phyloP scores from a whole-genome alignment of 73 alveolate species.

The Tetrahymena elliotti region DNA sequence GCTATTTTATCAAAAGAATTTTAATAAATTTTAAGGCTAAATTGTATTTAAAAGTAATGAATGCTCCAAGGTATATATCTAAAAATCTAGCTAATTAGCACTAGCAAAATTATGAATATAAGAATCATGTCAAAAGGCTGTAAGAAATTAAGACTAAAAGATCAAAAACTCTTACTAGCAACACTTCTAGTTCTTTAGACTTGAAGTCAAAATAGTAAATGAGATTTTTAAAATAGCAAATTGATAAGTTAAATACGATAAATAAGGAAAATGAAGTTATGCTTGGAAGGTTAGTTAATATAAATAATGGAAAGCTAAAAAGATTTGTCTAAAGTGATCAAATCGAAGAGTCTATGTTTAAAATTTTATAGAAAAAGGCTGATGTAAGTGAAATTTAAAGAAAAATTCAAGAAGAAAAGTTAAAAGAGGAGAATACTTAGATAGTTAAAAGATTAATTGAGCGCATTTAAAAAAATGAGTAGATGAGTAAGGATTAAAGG shows the following conservation, averaged over 20 bases:
- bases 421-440: neutral
- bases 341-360: neutral
- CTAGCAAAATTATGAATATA: neutral
- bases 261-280: neutral
- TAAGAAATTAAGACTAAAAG: neutral
- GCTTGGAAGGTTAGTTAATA: neutral
- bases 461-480: neutral
- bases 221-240: neutral
- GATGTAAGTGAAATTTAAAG: neutral
- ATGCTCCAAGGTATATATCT: neutral
- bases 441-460: neutral
- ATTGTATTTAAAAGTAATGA: neutral
- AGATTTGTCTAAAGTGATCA: neutral
- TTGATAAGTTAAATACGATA: neutral
- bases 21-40: neutral
- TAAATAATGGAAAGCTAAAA: neutral
- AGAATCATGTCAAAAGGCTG: neutral
- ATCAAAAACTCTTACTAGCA: neutral
- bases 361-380: neutral
- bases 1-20: neutral
- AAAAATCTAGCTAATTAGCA: neutral
- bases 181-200: neutral
- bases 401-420: neutral
- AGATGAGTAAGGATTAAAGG: neutral
- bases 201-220: neutral